phyloP scores from a whole-genome alignment of 192 early-diverging fungal species.

The Coemansia sp. region DNA sequence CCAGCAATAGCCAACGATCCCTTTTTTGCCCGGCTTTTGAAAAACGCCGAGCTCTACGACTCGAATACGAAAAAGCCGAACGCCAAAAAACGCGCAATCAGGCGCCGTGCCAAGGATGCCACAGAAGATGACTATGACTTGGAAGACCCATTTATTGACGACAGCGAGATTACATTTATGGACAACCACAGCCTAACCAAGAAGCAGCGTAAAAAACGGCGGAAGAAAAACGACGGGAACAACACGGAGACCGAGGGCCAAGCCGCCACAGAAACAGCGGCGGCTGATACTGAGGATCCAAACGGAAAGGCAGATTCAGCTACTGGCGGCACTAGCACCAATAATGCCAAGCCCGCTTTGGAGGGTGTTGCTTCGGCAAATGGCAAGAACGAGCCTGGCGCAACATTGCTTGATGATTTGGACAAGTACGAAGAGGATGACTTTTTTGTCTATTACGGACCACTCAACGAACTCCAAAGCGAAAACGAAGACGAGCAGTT shows the following conservation, averaged over 20 bases:
- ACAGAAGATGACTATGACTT: constrained; percentile 52
- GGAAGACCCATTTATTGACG: constrained; percentile 58
- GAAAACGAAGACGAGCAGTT: constrained; percentile 19
- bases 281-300: background rate
- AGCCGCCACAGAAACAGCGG: background rate
- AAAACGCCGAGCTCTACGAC: constrained; percentile 45
- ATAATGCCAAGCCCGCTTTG: background rate
- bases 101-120: constrained; percentile 27
- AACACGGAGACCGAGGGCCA: constrained; percentile 39
- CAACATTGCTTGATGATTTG: constrained; percentile 23
- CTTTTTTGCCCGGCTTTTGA: constrained; percentile 49
- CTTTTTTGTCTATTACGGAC: constrained; percentile 55
- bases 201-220: constrained; percentile 44
- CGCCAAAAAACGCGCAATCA: constrained; percentile 19
- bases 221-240: constrained; percentile 44
- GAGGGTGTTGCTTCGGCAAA: background rate
- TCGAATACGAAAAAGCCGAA: constrained; percentile 25
- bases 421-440: constrained; percentile 49
- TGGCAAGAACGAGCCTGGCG: background rate
- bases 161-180: constrained; percentile 54
- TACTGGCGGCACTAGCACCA: background rate
- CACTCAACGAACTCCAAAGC: constrained; percentile 41
- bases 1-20: constrained; percentile 55
- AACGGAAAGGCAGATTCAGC: background rate
- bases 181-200: constrained; percentile 40